These are phyloP conservation scores for Kockovaella imperatae DNA, from an alignment of 768 basidiomycete genomes.

Conservation along the genomic window DNA sequence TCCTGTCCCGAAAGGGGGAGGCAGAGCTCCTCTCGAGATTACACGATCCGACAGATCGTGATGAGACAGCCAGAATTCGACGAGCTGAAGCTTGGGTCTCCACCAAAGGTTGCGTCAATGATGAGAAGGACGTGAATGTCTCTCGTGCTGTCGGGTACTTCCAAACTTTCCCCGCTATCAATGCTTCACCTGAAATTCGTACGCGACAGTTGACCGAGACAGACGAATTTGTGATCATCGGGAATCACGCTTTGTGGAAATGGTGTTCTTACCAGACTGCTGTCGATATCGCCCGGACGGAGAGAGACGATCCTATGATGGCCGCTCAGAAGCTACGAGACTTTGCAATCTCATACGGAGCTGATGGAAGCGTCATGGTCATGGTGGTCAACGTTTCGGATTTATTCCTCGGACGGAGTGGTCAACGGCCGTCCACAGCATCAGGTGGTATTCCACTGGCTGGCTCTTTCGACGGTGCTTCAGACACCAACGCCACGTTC, in stretches of 20 bases:
- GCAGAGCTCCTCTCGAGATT: constrained; percentile 66
- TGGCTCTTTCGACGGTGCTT: constrained; percentile 37
- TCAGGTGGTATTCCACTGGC: constrained; percentile 12
- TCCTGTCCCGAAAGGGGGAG: constrained; percentile 65
- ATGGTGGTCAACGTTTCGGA: constrained; percentile 87
- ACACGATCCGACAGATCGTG: constrained; percentile 82
- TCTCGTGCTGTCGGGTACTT: constrained; percentile 93
- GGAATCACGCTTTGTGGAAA: constrained; percentile 87
- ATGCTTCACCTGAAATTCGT: constrained; percentile 73
- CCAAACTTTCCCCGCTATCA: constrained; percentile 79
- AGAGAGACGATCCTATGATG: constrained; percentile 65
- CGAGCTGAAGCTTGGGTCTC: constrained; percentile 91
- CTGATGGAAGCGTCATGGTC: constrained; percentile 89
- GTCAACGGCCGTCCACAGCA: constrained; percentile 45
- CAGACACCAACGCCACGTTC: constrained; percentile 46
- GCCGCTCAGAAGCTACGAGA: constrained; percentile 95
- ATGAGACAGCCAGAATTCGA: constrained; percentile 79
- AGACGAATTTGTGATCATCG: constrained; percentile 95
- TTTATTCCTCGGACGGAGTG: constrained; percentile 53
- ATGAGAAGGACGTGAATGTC: constrained; percentile 77
- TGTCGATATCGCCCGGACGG: constrained; percentile 83
- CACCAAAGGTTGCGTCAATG: constrained; percentile 79
- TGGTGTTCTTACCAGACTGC: constrained; percentile 90
- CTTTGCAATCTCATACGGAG: constrained; percentile 93
- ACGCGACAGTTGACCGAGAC: constrained; percentile 63